A percentile compares a stretch with the other conserved stretches of the same genome.
Evolutionary conservation across 2,329 filamentous ascomycete species (phyloP).

Genomic region (Fusarium albidum): DNA sequence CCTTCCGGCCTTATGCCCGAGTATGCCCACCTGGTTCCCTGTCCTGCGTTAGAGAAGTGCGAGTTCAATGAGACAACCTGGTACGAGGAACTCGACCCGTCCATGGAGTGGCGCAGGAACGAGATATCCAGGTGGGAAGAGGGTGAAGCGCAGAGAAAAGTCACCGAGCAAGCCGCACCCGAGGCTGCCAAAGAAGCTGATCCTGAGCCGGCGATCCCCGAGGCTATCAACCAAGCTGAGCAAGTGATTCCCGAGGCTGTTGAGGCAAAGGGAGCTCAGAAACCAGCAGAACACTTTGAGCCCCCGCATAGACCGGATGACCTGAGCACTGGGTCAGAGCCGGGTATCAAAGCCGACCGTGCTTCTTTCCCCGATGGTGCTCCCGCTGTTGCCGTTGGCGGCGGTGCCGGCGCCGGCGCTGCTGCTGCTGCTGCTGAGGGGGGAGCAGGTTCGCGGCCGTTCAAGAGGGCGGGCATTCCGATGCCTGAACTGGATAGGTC

Average conservation of each 20-base stretch:
- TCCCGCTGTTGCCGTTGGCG: background rate
- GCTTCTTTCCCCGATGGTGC: background rate
- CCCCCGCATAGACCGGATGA: slow-evolving; percentile 5
- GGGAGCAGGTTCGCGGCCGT: slow-evolving; percentile 11
- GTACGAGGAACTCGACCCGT: slow-evolving; percentile 58
- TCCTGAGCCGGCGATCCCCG: slow-evolving; percentile 1
- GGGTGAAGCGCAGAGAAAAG: slow-evolving; percentile 47
- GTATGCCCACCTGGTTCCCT: slow-evolving; percentile 53
- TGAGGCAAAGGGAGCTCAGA: background rate
- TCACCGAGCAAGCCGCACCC: slow-evolving; percentile 36
- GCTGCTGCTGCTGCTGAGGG: background rate
- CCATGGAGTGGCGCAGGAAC: slow-evolving; percentile 51
- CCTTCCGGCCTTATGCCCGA: slow-evolving; percentile 73
- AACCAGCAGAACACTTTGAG: background rate
- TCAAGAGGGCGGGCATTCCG: slow-evolving; percentile 35
- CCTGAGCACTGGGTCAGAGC: slow-evolving; percentile 7
- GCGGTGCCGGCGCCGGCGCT: too few relatives aligned
- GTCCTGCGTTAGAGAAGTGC: slow-evolving; percentile 56
- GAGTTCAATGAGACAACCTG: slow-evolving; percentile 60
- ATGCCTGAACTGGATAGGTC: slow-evolving; percentile 36
- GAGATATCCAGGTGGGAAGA: slow-evolving; percentile 56
- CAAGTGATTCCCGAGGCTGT: background rate
- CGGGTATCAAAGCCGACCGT: slow-evolving; percentile 8
- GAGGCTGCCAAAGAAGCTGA: slow-evolving; percentile 5
- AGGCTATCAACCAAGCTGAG: background rate